Percentiles rank a stretch among this genome's conserved stretches.
These are phyloP conservation scores for Pestalotiopsis sp. DNA, from an alignment of 2,329 filamentous ascomycete species.

Conservation along the genomic window DNA sequence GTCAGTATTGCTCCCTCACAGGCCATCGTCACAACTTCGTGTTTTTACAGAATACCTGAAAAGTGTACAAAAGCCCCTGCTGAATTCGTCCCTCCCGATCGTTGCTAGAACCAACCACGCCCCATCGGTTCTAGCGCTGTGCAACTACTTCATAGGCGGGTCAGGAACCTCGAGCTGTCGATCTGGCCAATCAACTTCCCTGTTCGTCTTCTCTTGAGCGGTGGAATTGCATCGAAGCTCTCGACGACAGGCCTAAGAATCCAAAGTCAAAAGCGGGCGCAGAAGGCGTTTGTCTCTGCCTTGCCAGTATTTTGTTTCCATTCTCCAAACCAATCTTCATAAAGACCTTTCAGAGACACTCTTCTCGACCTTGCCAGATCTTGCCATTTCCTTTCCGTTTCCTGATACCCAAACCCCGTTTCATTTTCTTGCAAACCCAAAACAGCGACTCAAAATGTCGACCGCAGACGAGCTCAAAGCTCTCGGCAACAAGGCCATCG, in stretches of 20 bases:
- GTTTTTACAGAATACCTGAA: too few relatives aligned
- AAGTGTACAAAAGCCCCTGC: neutral
- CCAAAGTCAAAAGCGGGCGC: neutral
- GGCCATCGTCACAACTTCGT: too few relatives aligned
- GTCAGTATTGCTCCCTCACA: too few relatives aligned
- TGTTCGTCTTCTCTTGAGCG: conserved; percentile 1
- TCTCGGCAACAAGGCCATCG: conserved; percentile 97
- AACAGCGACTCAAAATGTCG: conserved; percentile 43
- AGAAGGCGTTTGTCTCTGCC: neutral
- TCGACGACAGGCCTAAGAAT: neutral
- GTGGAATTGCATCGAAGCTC: conserved; percentile 12
- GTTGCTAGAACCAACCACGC: neutral
- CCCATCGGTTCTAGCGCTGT: neutral
- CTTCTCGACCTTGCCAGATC: neutral
- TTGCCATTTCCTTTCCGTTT: neutral
- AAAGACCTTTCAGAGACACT: neutral
- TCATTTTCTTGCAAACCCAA: neutral
- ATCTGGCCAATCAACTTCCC: conserved; percentile 6
- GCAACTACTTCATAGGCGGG: neutral
- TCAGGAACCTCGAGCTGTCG: neutral
- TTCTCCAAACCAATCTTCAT: neutral
- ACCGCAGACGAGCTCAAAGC: conserved; percentile 84
- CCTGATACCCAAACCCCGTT: conserved; percentile 1
- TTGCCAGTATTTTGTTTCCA: neutral
- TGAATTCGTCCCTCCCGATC: neutral